These are phyloP conservation scores for Malus hybrid DNA, from an alignment of 331 rosid genomes.

Conservation along the genomic window DNA sequence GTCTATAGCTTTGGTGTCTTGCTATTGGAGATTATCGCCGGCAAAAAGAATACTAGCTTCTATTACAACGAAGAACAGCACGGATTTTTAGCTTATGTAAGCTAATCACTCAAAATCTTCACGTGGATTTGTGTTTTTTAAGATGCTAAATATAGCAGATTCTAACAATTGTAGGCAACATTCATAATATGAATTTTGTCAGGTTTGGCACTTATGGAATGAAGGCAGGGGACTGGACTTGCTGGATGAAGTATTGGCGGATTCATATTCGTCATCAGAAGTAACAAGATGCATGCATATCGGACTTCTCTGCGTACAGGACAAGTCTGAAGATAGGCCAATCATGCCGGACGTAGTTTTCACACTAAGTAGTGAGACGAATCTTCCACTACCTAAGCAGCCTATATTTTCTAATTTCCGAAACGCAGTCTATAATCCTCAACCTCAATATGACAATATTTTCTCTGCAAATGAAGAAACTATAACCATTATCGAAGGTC, in stretches of 20 bases:
- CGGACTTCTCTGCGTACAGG: slow-evolving; percentile 1
- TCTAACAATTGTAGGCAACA: background rate
- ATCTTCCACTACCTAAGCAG: background rate
- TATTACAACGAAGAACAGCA: background rate
- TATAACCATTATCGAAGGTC: background rate
- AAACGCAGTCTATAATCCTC: background rate
- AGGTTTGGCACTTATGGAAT: slow-evolving; percentile 1
- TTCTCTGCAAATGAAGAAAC: slow-evolving; percentile 8
- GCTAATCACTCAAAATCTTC: background rate
- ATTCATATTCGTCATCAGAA: background rate
- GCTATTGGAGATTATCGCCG: background rate
- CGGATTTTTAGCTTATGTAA: background rate
- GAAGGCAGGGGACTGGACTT: background rate
- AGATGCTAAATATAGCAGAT: background rate
- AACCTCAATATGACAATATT: background rate
- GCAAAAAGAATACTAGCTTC: background rate
- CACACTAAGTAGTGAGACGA: background rate
- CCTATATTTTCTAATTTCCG: background rate
- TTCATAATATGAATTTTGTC: background rate
- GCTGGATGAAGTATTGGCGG: background rate
- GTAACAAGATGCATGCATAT: background rate
- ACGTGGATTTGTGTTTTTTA: background rate
- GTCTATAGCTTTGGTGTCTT: slow-evolving; percentile 17
- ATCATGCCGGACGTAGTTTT: background rate
- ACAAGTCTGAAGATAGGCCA: background rate